Conservation (phyloP, 208 protist species). For the Leishmania tarentolae region DNA sequence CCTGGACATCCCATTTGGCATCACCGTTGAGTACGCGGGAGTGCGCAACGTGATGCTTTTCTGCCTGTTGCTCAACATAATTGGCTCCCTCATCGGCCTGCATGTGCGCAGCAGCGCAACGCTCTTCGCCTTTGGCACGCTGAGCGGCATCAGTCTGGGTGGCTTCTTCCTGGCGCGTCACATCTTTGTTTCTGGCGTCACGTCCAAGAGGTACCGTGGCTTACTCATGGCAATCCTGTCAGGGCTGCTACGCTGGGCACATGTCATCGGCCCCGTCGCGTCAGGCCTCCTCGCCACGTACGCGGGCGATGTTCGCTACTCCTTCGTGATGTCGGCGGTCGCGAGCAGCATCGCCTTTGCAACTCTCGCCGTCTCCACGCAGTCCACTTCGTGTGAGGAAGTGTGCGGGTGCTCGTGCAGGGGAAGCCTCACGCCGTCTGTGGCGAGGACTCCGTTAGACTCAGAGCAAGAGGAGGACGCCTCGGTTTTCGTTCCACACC, state of each 20-base stretch:
- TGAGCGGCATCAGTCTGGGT: slow-evolving; percentile 73
- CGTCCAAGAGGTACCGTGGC: slow-evolving; percentile 73
- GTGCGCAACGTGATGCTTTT: slow-evolving; percentile 65
- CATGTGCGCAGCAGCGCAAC: slow-evolving; percentile 18
- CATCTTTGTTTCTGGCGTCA: slow-evolving; percentile 74
- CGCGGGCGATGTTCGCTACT: slow-evolving; percentile 47
- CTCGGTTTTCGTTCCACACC: not conserved
- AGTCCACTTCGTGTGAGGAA: slow-evolving; percentile 19
- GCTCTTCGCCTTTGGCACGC: slow-evolving; percentile 51
- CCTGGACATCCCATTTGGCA: slow-evolving; percentile 68
- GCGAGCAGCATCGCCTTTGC: slow-evolving; percentile 37
- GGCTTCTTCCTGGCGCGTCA: slow-evolving; percentile 82
- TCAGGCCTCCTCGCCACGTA: slow-evolving; percentile 50
- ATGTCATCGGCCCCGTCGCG: slow-evolving; percentile 69
- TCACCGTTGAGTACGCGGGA: slow-evolving; percentile 69
- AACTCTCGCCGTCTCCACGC: slow-evolving; percentile 33
- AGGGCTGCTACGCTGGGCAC: slow-evolving; percentile 74
- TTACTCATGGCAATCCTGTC: slow-evolving; percentile 77
- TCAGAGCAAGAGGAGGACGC: slow-evolving; percentile 12
- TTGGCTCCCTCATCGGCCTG: slow-evolving; percentile 40
- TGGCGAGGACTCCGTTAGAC: slow-evolving; percentile 1
- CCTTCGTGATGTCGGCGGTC: slow-evolving; percentile 55
- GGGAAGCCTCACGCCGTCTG: slow-evolving; percentile 13
- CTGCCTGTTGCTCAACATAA: slow-evolving; percentile 51
- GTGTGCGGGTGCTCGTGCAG: slow-evolving; percentile 24